phyloP scores from a whole-genome alignment of 2,329 filamentous ascomycete genomes.

The Arthrocladium fulminans region DNA sequence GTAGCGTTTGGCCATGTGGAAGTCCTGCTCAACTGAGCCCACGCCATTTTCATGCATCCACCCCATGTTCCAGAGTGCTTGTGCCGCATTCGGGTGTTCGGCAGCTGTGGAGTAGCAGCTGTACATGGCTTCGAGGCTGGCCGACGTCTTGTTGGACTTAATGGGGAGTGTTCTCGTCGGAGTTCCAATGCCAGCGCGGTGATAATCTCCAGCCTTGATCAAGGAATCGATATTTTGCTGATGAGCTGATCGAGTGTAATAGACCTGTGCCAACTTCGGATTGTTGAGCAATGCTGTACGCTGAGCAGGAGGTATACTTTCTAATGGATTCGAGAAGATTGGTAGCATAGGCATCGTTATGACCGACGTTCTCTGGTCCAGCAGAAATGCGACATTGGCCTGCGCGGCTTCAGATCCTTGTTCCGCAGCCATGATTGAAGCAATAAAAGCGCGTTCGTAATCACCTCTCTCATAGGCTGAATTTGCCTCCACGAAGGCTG shows the following conservation, averaged over 20 bases:
- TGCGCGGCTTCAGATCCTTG: conserved; percentile 86
- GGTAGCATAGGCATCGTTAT: conserved; percentile 49
- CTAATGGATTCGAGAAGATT: conserved; percentile 35
- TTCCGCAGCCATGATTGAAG: conserved; percentile 80
- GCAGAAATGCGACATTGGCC: conserved; percentile 78
- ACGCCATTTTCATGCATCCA: conserved; percentile 99
- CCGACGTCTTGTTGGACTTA: conserved; percentile 13
- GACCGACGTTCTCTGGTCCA: conserved; percentile 63
- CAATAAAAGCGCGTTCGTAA: conserved; percentile 67
- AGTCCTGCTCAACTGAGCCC: conserved; percentile 76
- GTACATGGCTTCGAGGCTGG: conserved; percentile 75
- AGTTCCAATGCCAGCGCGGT: conserved; percentile 67
- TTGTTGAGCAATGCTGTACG: conserved; percentile 44
- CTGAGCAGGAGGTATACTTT: conserved; percentile 10
- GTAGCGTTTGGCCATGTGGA: conserved; percentile 90
- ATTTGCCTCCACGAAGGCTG: conserved; percentile 75
- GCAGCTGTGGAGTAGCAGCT: conserved; percentile 88
- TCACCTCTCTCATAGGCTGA: conserved; percentile 71
- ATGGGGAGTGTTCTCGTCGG: conserved; percentile 3
- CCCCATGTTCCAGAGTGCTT: conserved; percentile 92
- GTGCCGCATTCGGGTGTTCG: conserved; percentile 82
- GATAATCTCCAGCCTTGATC: conserved; percentile 98
- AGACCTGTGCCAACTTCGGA: conserved; percentile 65
- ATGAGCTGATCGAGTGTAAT: conserved; percentile 90
- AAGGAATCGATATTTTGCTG: conserved; percentile 89